A percentile compares a stretch with the other conserved stretches of the same genome.
Conservation (phyloP, 2,329 filamentous ascomycete genomes). For the Aureobasidium musti region DNA sequence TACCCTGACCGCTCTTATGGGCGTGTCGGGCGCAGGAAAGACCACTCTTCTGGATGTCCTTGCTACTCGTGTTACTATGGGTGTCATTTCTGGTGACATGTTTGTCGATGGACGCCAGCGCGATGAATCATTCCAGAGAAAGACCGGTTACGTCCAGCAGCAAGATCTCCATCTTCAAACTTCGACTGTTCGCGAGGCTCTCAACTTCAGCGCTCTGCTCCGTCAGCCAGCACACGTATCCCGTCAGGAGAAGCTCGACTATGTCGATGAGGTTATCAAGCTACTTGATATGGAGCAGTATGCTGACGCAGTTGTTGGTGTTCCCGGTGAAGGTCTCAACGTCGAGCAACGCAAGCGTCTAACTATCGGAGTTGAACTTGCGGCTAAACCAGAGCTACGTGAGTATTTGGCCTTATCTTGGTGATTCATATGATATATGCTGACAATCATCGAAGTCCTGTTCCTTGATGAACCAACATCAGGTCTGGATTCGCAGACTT, state of each 20-base stretch:
- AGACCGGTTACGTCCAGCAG: constrained; percentile 90
- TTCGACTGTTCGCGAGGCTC: constrained; percentile 82
- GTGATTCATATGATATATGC: too few relatives aligned
- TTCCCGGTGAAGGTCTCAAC: constrained; percentile 82
- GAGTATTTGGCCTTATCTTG: too few relatives aligned
- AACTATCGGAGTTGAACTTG: constrained; percentile 94
- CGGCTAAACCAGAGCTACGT: constrained; percentile 79
- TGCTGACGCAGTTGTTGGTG: constrained; percentile 86
- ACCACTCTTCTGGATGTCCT: constrained; percentile 73
- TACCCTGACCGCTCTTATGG: constrained; percentile 50
- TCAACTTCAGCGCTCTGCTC: constrained; percentile 81
- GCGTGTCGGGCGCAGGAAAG: constrained; percentile 64
- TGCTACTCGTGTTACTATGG: constrained; percentile 83
- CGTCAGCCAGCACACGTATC: constrained; percentile 77
- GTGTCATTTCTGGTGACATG: constrained; percentile 85
- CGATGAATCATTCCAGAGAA: constrained; percentile 83
- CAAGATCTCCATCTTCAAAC: constrained; percentile 87
- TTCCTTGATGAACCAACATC: constrained; percentile 86
- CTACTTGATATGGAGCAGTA: constrained; percentile 88
- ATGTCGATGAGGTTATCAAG: constrained; percentile 88
- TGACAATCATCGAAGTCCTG: constrained; percentile 53
- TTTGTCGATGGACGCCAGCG: constrained; percentile 73
- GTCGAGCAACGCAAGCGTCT: constrained; percentile 70
- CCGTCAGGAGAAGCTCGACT: constrained; percentile 75
- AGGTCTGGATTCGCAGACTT: constrained; percentile 88